Percentiles rank a stretch among this genome's conserved stretches.
phyloP scores from a whole-genome alignment of 169 alveolate species.

The Plasmodium fragile region DNA sequence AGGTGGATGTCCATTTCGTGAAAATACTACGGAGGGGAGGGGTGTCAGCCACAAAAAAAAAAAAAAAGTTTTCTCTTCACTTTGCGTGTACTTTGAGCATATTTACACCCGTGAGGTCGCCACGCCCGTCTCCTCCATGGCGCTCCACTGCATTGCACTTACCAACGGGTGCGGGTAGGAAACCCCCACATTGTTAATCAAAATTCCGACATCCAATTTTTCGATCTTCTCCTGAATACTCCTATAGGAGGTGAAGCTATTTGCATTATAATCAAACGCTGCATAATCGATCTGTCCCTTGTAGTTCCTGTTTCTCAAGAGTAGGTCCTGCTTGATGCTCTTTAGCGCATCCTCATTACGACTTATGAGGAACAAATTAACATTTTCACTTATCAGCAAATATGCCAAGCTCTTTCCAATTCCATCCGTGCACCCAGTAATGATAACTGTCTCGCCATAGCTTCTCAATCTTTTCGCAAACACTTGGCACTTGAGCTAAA shows the following conservation, averaged over 20 bases:
- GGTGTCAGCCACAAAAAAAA: neutral
- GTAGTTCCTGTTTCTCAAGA: slow-evolving; percentile 23
- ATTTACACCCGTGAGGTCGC: neutral
- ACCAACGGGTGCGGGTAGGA: slow-evolving; percentile 79
- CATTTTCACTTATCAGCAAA: slow-evolving; percentile 55
- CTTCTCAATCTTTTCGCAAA: slow-evolving; percentile 47
- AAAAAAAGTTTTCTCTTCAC: neutral
- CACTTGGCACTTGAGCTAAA: slow-evolving; percentile 26
- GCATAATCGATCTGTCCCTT: slow-evolving; percentile 32
- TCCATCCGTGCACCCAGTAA: slow-evolving; percentile 85
- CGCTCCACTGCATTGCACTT: neutral
- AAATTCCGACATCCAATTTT: slow-evolving; percentile 76
- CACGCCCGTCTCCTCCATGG: neutral
- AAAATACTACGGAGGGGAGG: slow-evolving; percentile 43
- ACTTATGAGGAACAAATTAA: slow-evolving; percentile 57
- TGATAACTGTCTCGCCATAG: slow-evolving; percentile 78
- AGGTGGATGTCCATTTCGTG: slow-evolving; percentile 77
- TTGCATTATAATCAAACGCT: slow-evolving; percentile 52
- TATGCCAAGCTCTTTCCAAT: slow-evolving; percentile 82
- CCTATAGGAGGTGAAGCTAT: slow-evolving; percentile 32
- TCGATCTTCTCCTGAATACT: slow-evolving; percentile 24
- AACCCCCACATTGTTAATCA: slow-evolving; percentile 81
- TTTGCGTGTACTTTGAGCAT: neutral
- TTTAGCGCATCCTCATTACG: slow-evolving; percentile 42
- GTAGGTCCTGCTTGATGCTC: slow-evolving; percentile 34